Evolutionary conservation across 176 grass and related monocot genomes (phyloP).

Genomic region (Aegilops longissima): DNA sequence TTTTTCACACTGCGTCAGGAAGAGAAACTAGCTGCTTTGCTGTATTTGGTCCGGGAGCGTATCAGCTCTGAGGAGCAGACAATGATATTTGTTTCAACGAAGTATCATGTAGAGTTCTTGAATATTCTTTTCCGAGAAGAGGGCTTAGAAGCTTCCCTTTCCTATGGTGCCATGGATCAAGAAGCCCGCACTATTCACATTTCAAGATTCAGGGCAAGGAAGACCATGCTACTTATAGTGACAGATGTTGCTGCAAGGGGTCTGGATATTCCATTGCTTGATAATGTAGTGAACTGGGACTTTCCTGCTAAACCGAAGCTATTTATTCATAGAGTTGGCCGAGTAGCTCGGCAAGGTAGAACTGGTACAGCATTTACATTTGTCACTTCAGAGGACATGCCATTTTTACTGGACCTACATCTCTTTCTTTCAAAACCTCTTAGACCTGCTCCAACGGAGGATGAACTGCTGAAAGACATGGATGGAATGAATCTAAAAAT

Average conservation of each 20-base stretch:
- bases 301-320: slow-evolving; percentile 94
- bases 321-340: slow-evolving; percentile 92
- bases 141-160: slow-evolving; percentile 74
- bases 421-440: slow-evolving; percentile 91
- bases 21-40: slow-evolving; percentile 90
- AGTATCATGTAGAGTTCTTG: slow-evolving; percentile 94
- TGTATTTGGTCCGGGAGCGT: slow-evolving; percentile 83
- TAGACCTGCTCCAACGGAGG: slow-evolving; percentile 82
- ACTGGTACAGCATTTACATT: slow-evolving; percentile 91
- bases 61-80: slow-evolving; percentile 84
- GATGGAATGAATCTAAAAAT: slow-evolving; percentile 59
- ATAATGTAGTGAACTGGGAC: slow-evolving; percentile 99
- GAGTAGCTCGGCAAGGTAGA: slow-evolving; percentile 78
- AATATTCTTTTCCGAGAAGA: slow-evolving; percentile 89
- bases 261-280: slow-evolving; percentile 95
- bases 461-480: slow-evolving; percentile 80
- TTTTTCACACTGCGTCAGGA: slow-evolving; percentile 89
- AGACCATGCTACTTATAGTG: slow-evolving; percentile 93
- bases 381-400: slow-evolving; percentile 88
- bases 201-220: slow-evolving; percentile 81
- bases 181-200: slow-evolving; percentile 91
- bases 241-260: slow-evolving; percentile 98
- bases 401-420: slow-evolving; percentile 84
- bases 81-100: slow-evolving; percentile 95
- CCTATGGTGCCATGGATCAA: slow-evolving; percentile 98